phyloP scores from a whole-genome alignment of 495 filamentous ascomycete species.

The Filosporella fistucella region DNA sequence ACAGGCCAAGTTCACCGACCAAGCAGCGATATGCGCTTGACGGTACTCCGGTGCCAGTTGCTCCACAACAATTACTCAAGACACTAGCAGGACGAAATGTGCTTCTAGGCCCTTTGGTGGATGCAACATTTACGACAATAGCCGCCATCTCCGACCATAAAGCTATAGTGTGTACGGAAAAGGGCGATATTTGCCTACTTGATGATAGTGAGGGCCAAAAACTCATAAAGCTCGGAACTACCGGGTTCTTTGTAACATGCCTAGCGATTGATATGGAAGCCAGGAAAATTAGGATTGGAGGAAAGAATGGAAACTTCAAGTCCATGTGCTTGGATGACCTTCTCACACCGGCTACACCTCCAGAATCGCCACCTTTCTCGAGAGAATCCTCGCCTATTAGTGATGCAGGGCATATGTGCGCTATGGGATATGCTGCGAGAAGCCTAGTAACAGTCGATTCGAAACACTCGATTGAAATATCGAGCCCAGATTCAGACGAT shows the following conservation, averaged over 20 bases:
- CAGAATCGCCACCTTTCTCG: constrained; percentile 16
- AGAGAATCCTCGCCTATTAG: neutral
- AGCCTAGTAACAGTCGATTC: constrained; percentile 74
- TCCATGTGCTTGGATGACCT: constrained; percentile 34
- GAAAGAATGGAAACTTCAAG: constrained; percentile 38
- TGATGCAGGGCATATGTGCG: constrained; percentile 30
- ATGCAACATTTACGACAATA: constrained; percentile 78
- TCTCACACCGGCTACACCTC: constrained; percentile 11
- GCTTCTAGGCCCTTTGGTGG: constrained; percentile 70
- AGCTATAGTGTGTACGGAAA: constrained; percentile 67
- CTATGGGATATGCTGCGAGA: constrained; percentile 65
- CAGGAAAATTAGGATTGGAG: constrained; percentile 51
- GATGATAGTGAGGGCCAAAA: constrained; percentile 71
- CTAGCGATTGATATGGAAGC: constrained; percentile 51
- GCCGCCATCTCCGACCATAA: constrained; percentile 65
- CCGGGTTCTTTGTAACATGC: constrained; percentile 59
- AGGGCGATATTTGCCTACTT: constrained; percentile 70
- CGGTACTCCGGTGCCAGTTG: constrained; percentile 18
- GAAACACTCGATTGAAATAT: constrained; percentile 67
- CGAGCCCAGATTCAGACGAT: constrained; percentile 30
- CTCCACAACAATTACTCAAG: constrained; percentile 28
- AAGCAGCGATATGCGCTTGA: constrained; percentile 45
- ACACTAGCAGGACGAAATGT: constrained; percentile 61
- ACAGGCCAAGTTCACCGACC: constrained; percentile 36
- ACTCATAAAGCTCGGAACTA: constrained; percentile 55